Conservation (phyloP, 129 eudicot species). For the Pseudognaphalium luteoalbum region DNA sequence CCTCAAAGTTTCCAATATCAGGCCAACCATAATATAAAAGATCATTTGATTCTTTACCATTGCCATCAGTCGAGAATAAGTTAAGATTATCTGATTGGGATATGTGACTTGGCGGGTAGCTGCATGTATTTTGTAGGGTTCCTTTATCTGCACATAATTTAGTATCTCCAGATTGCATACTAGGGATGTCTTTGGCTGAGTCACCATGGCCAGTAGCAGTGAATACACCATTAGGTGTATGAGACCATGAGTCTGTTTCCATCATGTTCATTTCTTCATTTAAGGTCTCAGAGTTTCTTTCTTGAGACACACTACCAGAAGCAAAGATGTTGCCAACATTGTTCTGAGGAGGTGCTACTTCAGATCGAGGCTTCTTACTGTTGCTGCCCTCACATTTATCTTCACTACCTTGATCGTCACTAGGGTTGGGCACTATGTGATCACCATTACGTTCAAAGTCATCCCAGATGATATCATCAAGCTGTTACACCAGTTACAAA, state of each 20-base stretch:
- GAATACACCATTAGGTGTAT: conserved; percentile 39
- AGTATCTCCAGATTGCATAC: conserved; percentile 40
- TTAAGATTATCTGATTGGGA: conserved; percentile 33
- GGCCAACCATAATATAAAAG: conserved; percentile 69
- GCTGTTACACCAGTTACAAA: conserved; percentile 54
- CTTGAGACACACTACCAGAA: conserved; percentile 29
- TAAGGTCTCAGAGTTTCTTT: conserved; percentile 26
- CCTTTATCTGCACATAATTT: conserved; percentile 46
- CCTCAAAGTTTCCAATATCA: conserved; percentile 85
- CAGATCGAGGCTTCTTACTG: conserved; percentile 59
- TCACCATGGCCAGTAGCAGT: conserved; percentile 43
- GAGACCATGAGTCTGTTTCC: conserved; percentile 51
- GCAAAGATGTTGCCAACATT: conserved; percentile 29
- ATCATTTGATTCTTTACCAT: conserved; percentile 57
- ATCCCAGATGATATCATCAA: conserved; percentile 86
- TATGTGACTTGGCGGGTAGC: not conserved
- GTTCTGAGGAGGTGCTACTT: conserved; percentile 38
- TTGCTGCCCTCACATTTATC: conserved; percentile 38
- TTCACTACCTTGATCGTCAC: conserved; percentile 32
- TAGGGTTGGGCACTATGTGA: conserved; percentile 78
- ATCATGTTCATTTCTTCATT: conserved; percentile 45
- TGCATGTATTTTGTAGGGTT: conserved; percentile 38
- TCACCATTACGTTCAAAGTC: conserved; percentile 64
- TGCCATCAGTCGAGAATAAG: conserved; percentile 45
- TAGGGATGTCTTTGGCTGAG: conserved; percentile 39